Evolutionary conservation across 2,329 filamentous ascomycete genomes (phyloP).

Genomic region (Aspergillus phoenicis): DNA sequence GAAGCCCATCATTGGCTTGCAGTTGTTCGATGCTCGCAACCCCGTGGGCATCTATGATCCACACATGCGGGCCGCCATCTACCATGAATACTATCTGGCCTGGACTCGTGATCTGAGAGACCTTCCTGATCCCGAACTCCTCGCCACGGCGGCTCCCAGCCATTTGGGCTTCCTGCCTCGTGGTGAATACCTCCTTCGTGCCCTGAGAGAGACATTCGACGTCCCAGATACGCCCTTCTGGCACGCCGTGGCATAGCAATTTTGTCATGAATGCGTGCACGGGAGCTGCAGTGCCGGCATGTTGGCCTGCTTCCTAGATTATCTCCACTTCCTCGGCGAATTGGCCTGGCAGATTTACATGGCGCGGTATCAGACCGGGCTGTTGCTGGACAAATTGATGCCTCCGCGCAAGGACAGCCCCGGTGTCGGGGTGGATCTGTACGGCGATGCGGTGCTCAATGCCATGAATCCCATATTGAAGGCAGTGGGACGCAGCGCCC

Average conservation of each 20-base stretch:
- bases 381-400: neutral
- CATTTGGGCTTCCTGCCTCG: neutral
- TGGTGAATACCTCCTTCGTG: neutral
- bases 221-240: neutral
- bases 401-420: neutral
- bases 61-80: neutral
- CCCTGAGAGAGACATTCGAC: neutral
- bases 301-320: neutral
- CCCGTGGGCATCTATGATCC: neutral
- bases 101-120: neutral
- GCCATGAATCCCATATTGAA: neutral
- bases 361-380: neutral
- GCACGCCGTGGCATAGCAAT: neutral
- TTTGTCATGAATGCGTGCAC: neutral
- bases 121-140: neutral
- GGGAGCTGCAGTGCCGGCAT: neutral
- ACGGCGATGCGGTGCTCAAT: neutral
- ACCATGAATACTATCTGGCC: neutral
- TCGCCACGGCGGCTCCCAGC: neutral
- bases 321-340: neutral
- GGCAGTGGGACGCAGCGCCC: neutral
- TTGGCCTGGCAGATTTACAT: neutral
- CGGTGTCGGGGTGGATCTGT: neutral
- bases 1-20: neutral
- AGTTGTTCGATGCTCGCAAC: neutral